Conservation (phyloP, 768 basidiomycete genomes). For the Glaciozyma antarctica region DNA sequence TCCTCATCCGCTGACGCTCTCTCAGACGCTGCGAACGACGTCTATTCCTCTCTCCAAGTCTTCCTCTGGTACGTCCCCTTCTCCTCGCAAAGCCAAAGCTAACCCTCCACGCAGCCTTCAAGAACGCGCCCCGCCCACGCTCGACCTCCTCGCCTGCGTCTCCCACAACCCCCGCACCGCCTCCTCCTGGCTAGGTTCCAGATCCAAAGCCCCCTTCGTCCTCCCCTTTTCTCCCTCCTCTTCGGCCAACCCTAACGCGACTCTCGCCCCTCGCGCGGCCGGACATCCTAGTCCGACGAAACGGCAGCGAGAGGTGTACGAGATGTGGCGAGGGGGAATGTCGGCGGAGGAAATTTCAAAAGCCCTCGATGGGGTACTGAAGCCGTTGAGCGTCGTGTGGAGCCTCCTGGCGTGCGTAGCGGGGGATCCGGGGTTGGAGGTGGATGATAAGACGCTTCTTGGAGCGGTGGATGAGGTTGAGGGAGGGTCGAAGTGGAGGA, state of each 20-base stretch:
- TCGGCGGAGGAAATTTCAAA: neutral
- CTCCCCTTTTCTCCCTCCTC: neutral
- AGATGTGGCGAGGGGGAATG: conserved; percentile 2
- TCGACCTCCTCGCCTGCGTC: neutral
- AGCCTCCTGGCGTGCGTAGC: too few relatives aligned
- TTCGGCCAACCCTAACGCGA: neutral
- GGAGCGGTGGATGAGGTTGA: too few relatives aligned
- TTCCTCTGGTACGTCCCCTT: neutral
- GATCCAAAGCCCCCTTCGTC: neutral
- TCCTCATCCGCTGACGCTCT: neutral
- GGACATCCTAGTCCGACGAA: neutral
- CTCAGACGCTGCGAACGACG: conserved; percentile 27
- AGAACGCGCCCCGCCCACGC: neutral
- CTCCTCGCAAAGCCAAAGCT: neutral
- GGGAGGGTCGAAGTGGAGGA: too few relatives aligned
- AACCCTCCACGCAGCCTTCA: neutral
- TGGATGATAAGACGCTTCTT: too few relatives aligned
- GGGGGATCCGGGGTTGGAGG: too few relatives aligned
- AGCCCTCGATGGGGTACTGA: too few relatives aligned
- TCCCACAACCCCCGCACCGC: neutral
- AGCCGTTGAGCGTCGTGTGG: too few relatives aligned
- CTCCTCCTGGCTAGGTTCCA: neutral
- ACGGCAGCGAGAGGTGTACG: conserved; percentile 9
- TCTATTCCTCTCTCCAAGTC: conserved; percentile 22
- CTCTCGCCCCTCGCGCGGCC: neutral